phyloP scores from a whole-genome alignment of 306 rosid genomes.

The Ceratonia siliqua region DNA sequence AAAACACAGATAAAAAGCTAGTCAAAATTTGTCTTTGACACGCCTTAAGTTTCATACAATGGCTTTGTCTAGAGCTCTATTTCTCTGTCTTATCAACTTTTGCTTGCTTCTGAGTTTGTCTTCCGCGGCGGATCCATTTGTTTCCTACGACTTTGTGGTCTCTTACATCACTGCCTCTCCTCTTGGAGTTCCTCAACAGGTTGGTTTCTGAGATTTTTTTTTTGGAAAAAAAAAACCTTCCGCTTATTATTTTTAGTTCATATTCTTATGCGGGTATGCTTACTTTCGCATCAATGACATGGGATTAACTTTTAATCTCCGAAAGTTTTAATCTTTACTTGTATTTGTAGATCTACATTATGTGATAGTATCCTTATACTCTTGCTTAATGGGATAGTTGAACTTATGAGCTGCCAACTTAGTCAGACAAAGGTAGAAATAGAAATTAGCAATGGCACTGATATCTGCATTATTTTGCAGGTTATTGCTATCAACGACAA shows the following conservation, averaged over 20 bases:
- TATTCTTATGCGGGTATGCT: not conserved
- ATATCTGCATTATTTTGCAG: slow-evolving; percentile 50
- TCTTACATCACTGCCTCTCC: slow-evolving; percentile 91
- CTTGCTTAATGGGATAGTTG: not conserved
- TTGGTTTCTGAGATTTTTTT: slow-evolving; percentile 32
- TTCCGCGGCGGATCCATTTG: slow-evolving; percentile 64
- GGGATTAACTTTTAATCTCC: slow-evolving; percentile 19
- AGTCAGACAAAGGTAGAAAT: slow-evolving; percentile 3
- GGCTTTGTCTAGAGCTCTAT: slow-evolving; percentile 46
- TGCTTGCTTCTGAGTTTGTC: slow-evolving; percentile 49
- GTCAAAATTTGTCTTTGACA: slow-evolving; percentile 25
- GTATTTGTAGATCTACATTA: slow-evolving; percentile 45
- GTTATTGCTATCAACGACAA: slow-evolving; percentile 82
- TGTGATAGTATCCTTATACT: not conserved
- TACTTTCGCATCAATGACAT: not conserved
- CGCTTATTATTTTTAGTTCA: not conserved
- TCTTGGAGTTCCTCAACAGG: slow-evolving; percentile 94
- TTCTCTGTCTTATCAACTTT: slow-evolving; percentile 46
- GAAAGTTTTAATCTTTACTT: slow-evolving; percentile 30
- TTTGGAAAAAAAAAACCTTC: no score
- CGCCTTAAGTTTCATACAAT: slow-evolving; percentile 39
- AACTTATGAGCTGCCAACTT: slow-evolving; percentile 19
- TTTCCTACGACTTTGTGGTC: slow-evolving; percentile 56
- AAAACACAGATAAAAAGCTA: slow-evolving; percentile 11
- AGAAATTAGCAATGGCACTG: not conserved